phyloP scores from a whole-genome alignment of 176 grass and related monocot species.

The Dactylis glomerata region DNA sequence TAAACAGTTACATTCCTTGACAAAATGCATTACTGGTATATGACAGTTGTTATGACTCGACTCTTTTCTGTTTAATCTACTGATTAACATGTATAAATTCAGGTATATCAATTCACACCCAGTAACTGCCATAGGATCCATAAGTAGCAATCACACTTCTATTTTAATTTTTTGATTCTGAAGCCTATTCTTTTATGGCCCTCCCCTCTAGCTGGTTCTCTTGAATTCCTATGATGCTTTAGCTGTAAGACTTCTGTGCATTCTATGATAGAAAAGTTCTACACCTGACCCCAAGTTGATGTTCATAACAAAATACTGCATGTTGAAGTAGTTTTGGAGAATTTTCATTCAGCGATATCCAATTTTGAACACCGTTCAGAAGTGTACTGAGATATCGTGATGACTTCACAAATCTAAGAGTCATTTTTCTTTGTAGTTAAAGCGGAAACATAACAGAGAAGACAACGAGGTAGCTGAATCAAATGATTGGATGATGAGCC shows the following conservation, averaged over 20 bases:
- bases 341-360: not conserved
- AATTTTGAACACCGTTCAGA: not conserved
- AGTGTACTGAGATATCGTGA: not conserved
- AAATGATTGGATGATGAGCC: constrained; percentile 56
- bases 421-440: constrained; percentile 43
- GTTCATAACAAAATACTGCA: not conserved
- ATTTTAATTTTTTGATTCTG: not conserved
- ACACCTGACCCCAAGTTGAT: not conserved
- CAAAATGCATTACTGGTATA: not conserved
- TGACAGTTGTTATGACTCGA: not conserved
- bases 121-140: not conserved
- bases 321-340: not conserved
- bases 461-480: constrained; percentile 48
- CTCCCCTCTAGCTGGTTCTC: not conserved
- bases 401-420: not conserved
- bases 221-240: not conserved
- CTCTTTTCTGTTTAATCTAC: not conserved
- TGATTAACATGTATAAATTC: not conserved
- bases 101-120: not conserved
- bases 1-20: not conserved
- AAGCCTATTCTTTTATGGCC: not conserved
- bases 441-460: constrained; percentile 45
- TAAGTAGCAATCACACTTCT: not conserved
- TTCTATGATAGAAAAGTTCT: not conserved
- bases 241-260: not conserved